Evolutionary conservation across 108 stramenopile genomes (phyloP).

Genomic region (Nannochloropsis salina): DNA sequence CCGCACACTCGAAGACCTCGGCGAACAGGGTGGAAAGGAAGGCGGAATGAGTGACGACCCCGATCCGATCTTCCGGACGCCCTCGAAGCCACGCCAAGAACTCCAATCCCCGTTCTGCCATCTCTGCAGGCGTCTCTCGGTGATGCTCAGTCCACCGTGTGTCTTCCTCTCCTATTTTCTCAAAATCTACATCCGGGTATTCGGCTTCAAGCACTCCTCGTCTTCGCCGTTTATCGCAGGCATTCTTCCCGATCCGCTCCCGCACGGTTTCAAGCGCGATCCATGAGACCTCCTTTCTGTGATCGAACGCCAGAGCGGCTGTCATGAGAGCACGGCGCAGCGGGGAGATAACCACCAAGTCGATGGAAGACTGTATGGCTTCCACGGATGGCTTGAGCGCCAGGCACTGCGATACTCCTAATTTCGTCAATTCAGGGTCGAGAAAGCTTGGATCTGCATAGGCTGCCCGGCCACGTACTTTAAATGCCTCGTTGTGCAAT

Average conservation of each 20-base stretch:
- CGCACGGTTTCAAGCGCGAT: background rate
- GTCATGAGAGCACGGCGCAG: slow-evolving; percentile 7
- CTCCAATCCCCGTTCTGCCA: background rate
- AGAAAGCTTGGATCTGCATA: background rate
- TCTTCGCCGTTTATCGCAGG: background rate
- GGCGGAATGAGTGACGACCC: slow-evolving; percentile 9
- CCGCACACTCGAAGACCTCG: background rate
- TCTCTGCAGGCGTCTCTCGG: background rate
- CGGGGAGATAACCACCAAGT: slow-evolving; percentile 8
- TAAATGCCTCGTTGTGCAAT: slow-evolving; percentile 8
- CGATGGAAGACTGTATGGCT: background rate
- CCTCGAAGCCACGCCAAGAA: background rate
- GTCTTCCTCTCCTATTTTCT: background rate
- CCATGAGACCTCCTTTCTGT: background rate
- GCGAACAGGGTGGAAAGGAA: background rate
- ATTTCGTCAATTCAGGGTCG: background rate
- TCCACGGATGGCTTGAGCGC: background rate
- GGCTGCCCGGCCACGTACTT: background rate
- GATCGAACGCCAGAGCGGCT: slow-evolving; percentile 9
- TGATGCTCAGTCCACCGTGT: background rate
- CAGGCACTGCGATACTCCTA: background rate
- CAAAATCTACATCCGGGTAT: background rate
- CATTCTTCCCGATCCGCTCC: background rate
- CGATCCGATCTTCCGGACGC: background rate
- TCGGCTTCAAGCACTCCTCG: background rate